Evolutionary conservation across 352 stramenopile genomes (phyloP), one percentile per base, ranked within the genome.

Genomic region (Ophiocytium majus): DNA sequence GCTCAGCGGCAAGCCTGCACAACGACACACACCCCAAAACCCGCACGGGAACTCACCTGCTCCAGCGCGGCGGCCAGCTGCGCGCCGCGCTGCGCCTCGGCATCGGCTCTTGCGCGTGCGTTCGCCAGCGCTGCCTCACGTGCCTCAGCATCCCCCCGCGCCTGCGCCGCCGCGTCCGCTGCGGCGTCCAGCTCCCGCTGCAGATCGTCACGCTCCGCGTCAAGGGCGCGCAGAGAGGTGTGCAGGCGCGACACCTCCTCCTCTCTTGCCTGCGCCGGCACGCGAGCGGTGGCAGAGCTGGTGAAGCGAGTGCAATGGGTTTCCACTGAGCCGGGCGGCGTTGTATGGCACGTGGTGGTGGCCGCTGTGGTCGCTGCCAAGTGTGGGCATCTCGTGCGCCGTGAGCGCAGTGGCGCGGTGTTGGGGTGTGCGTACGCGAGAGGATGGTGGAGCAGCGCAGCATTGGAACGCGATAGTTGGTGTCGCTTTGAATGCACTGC

Each of bases 171-270:
- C 34, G 64, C 34, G 5, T 76, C 64, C 17, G 64, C 34, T 5
- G 5, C 14, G 5, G 64, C 17, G 5, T 17, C 64, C 0, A 81
- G 9, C 9, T 80, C 79, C 28, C 63, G 37, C 83, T 87, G 83
- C 43, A 87, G 71, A 9, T 76, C 34, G 71, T 87, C 79, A 23
- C 83, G 74, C 14, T 87, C 79, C 10, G 82, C 82, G 28, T 86
- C 79, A 0, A 87, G 83, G 34, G 81, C 66, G 14, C 50, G 34
- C 34, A 87, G 83, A 34, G 80, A 49, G 23, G 32, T 33, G 63
- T 78, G 66, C 19, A 87, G 83, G 32, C 79, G 36, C 37, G 31
- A 63, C 79, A 78, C 79, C 82, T 86, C 33, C 28, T 49, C 0
- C 14, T 57, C 43, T 14, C 43, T 5, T 57, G 43, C 43, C 43